phyloP scores from a whole-genome alignment of 2,329 filamentous ascomycete genomes.

The Phialophora chinensis region DNA sequence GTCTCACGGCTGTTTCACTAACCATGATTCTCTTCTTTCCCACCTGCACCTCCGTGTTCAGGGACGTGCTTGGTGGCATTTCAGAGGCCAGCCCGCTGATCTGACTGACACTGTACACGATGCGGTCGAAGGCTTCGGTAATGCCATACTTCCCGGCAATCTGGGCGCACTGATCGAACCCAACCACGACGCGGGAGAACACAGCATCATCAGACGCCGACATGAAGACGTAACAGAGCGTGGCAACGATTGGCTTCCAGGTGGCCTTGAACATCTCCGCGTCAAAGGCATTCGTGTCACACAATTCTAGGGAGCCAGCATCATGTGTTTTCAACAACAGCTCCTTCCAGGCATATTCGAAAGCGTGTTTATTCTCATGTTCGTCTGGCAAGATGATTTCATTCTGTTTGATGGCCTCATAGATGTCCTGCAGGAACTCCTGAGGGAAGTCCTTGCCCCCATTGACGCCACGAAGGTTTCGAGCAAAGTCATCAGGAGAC shows the following conservation, averaged over 20 bases:
- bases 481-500: constrained; percentile 80
- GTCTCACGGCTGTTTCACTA: constrained; percentile 93
- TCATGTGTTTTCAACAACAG: constrained; percentile 82
- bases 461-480: constrained; percentile 90
- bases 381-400: constrained; percentile 98
- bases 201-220: constrained; percentile 96
- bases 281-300: constrained; percentile 92
- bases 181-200: constrained; percentile 88
- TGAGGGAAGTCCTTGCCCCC: constrained; percentile 80
- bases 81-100: constrained; percentile 87
- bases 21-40: constrained; percentile 96
- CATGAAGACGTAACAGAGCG: constrained; percentile 97
- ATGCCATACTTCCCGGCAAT: constrained; percentile 86
- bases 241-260: constrained; percentile 93
- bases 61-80: constrained; percentile 75
- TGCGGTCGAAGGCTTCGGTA: constrained; percentile 87
- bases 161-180: constrained; percentile 93
- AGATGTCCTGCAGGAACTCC: constrained; percentile 85
- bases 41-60: constrained; percentile 91
- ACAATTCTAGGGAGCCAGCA: constrained; percentile 74
- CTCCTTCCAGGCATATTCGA: constrained; percentile 98
- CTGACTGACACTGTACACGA: constrained; percentile 84
- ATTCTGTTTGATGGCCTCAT: constrained; percentile 85
- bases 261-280: constrained; percentile 97
- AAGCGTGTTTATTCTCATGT: constrained; percentile 94